Evolutionary conservation across 164 flowering plant genomes (phyloP), one percentile per base, ranked within the genome.

Genomic region (Chloranthus sessilifolius): DNA sequence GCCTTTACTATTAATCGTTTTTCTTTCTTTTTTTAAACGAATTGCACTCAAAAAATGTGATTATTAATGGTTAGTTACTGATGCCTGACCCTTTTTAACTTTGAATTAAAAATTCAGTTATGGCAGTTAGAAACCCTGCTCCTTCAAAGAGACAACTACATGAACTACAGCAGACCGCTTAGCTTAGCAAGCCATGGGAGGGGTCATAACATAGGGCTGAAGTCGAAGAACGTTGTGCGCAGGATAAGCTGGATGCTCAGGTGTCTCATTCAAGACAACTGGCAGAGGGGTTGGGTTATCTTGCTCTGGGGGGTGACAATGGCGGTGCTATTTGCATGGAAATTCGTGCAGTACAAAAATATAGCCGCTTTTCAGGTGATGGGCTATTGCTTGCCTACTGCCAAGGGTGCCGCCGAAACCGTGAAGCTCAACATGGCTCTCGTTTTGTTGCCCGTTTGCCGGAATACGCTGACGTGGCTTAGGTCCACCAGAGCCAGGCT

Each of bases 361-460:
- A 74, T 26, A 52, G 76, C 77, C 0, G 90, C 85, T n/a, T 88
- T 85, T 67, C 68, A 76, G 1, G 79, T 82, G 28, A 83, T 86
- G 99, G 95, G 99, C 5, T 76, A 85, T 37, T 92, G 99, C 65
- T 59, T 88, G 53, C 8, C 79, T 14, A 77, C 81, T 0, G 95
- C 99, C 36, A 92, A 92, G 61, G 99, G 99, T 3, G 99, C 99
- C 7, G 99, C 95, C 0, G 99, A 92, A 75, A 92, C 95, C 6
- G 71, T 92, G 0, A 92, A 92, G 73, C 71, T 92, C 47, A 92
- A 92, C 77, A 92, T 86, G 99, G 96, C 99, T 47, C 76, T 92
- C 31, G 59, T 92, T 37, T 74, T 92, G 27, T 38, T 88, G 33
- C 96, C 99, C 0, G 94, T 86, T 33, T 88, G 96, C 56, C 79